Conservation (phyloP, 2,329 filamentous ascomycete species). For the Fusarium stilboides region DNA sequence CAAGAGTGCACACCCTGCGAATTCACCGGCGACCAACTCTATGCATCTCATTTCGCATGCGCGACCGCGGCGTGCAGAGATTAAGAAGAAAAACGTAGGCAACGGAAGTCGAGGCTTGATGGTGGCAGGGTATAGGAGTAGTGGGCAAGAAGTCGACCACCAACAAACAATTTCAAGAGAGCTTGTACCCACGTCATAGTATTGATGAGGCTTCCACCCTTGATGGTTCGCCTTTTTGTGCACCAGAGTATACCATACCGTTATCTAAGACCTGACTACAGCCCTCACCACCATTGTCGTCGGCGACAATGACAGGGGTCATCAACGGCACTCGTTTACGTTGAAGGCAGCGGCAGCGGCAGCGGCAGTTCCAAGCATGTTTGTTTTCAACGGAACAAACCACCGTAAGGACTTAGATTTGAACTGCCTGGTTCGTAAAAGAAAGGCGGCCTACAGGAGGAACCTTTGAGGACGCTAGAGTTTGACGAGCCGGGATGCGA, state of each 20-base stretch:
- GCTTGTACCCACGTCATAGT: constrained; percentile 3
- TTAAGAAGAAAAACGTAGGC: constrained; percentile 5
- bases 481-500: constrained; percentile 27
- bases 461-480: constrained; percentile 19
- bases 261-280: constrained; percentile 6
- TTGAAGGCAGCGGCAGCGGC: no score
- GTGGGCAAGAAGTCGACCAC: constrained; percentile 22
- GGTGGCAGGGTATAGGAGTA: constrained; percentile 18
- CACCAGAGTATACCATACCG: neutral
- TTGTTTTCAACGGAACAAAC: constrained; percentile 9
- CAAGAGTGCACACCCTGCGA: constrained; percentile 22
- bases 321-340: constrained; percentile 4
- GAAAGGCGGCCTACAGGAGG: constrained; percentile 15
- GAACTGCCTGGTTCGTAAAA: constrained; percentile 18
- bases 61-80: constrained; percentile 14
- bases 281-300: constrained; percentile 11
- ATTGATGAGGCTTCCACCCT: constrained; percentile 4
- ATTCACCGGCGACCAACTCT: constrained; percentile 29
- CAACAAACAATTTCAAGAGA: constrained; percentile 23
- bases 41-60: constrained; percentile 31
- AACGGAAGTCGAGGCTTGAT: constrained; percentile 14
- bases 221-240: neutral
- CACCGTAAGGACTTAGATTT: neutral
- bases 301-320: constrained; percentile 2
- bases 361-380: constrained; percentile 15